Base-by-base conservation (phyloP, 176 grass and related monocot species). In the Areca catechu region DNA sequence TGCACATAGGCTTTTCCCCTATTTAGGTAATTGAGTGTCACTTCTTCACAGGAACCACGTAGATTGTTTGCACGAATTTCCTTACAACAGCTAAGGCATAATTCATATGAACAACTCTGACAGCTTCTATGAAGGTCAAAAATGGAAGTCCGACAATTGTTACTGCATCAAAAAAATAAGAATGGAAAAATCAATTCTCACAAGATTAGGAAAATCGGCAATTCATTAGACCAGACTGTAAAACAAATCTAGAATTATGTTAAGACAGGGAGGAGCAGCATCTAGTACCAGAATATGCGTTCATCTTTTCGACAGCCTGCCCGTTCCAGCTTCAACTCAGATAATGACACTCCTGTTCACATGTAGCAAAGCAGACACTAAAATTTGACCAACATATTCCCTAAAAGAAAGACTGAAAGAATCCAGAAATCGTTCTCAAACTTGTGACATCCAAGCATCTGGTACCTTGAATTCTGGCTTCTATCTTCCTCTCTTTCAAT, bases 101-200 rank as follows among this genome's bases (percentile, higher is more conserved):
- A 53, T 55, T 93, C 89, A n/a, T 78, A 93, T 5, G 66, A 61
- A 50, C 89, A 93, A 16, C 17, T 63, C 53, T 69, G 22, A 56
- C 89, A 93, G 29, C 77, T 78, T 83, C 89, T 77, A 48, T 93
- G 83, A 17, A 93, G 65, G 65, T 93, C 83, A 67, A 78, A 66
- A 60, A 93, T 93, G 60, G 80, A 87, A 37, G 89, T 93, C 53
- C 47, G 54, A 56, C 89, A 93, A 66, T 80, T 71, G 76, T 93
- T 63, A 72, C 83, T 91, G 76, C 19, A 47, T 53, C 16, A 60
- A 24, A 69, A 60, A 50, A 27, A 72, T 37, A 75, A 57, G 1
- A 60, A 56, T 71, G 28, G 18, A 69, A 3, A 43, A 3, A 12
- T 43, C 34, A 43, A 43, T 43, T 43, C 1, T 43, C 30, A 43